Percentiles rank a stretch among this genome's conserved stretches.
These are phyloP conservation scores for Aureobasidium sp. DNA, from an alignment of 2,329 filamentous ascomycete genomes.

Conservation along the genomic window DNA sequence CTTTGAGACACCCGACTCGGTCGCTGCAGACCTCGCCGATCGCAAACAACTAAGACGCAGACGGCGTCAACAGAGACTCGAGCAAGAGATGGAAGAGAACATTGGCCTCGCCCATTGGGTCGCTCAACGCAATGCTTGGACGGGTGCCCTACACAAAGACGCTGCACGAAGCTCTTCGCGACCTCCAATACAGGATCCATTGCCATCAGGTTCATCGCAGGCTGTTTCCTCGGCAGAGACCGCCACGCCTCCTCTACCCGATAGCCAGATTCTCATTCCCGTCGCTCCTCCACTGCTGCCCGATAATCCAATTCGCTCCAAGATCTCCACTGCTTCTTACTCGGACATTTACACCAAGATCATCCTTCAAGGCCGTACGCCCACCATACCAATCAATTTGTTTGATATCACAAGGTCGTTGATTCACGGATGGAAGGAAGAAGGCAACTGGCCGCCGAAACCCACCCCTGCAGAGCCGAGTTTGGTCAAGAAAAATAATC, in stretches of 20 bases:
- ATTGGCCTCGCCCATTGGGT: constrained; percentile 73
- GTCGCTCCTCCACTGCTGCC: constrained; percentile 68
- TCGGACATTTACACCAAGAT: constrained; percentile 84
- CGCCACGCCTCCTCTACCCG: constrained; percentile 20
- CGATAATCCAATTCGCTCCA: constrained; percentile 67
- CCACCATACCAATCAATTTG: constrained; percentile 82
- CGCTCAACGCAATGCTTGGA: constrained; percentile 75
- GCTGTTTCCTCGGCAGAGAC: constrained; percentile 24
- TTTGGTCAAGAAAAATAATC: constrained; percentile 25
- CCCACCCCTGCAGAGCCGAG: constrained; percentile 43
- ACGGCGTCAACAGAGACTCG: constrained; percentile 31
- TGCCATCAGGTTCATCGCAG: not conserved
- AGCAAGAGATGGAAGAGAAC: constrained; percentile 58
- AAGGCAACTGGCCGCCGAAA: constrained; percentile 85
- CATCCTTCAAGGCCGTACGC: constrained; percentile 69
- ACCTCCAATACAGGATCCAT: not conserved
- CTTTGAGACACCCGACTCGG: constrained; percentile 40
- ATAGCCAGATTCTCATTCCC: constrained; percentile 51
- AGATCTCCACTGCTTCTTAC: constrained; percentile 68
- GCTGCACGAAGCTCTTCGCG: constrained; percentile 22
- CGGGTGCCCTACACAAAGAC: constrained; percentile 57
- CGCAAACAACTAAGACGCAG: constrained; percentile 30
- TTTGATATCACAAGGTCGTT: constrained; percentile 71
- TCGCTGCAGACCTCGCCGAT: constrained; percentile 28
- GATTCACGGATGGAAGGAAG: constrained; percentile 85